Evolutionary conservation across 768 basidiomycete genomes (phyloP).

Genomic region (Tulasnella sp.): DNA sequence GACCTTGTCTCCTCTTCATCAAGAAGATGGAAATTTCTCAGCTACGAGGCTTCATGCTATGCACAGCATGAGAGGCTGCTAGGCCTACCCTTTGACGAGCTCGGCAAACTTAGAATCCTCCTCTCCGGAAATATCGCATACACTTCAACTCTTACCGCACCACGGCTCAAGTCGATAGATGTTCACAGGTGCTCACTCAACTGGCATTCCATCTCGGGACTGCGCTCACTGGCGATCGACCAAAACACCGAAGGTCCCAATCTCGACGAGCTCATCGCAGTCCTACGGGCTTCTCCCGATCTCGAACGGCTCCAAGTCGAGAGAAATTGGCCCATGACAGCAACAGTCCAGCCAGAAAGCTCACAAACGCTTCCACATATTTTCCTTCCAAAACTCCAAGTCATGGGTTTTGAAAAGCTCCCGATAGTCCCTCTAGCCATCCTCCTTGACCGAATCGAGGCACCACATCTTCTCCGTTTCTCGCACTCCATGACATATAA

Average conservation of each 20-base stretch:
- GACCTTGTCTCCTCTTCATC: neutral
- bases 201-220: neutral
- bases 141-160: neutral
- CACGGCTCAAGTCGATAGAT: neutral
- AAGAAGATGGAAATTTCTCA: neutral
- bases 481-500: neutral
- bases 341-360: neutral
- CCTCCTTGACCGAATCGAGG: neutral
- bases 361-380: neutral
- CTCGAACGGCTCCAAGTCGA: neutral
- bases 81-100: neutral
- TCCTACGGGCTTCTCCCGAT: neutral
- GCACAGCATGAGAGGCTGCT: neutral
- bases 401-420: neutral
- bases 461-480: neutral
- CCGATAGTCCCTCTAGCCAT: neutral
- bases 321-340: neutral
- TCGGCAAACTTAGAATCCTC: neutral
- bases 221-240: neutral
- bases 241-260: neutral
- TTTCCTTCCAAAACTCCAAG: neutral
- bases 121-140: neutral
- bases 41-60: neutral
- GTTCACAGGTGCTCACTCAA: neutral
- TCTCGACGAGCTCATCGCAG: neutral